Evolutionary conservation across 257 asterid species (phyloP), one percentile per base, ranked within the genome.

Genomic region (Nicotiana benthamiana): DNA sequence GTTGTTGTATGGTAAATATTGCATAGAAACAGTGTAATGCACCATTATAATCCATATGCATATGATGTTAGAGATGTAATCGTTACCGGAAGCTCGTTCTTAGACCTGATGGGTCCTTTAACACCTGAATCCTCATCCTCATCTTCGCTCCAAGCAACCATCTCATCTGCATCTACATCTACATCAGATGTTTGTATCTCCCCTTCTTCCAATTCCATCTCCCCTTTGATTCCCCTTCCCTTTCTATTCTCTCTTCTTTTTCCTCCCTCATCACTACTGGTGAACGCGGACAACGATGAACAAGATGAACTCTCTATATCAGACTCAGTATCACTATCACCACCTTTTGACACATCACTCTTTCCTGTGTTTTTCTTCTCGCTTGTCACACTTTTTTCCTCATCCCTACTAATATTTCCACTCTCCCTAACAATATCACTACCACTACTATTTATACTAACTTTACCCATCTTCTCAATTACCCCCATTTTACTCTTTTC

Each of bases 101-200:
- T 91, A 17, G 97, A 94, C 84, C 36, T 86, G 84, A 89, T 86
- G 4, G 97, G 97, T 13, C 90, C 97, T n/a, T 22, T 11, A 63
- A 32, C 70, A 56, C 80, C 87, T 70, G 59, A 80, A 40, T 53
- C 87, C 48, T 40, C 46, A 10, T 46, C 90, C 1, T 74, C 87
- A n/a, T 88, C 91, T 34, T 91, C 97, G 83, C 91, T 88, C 97
- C 97, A 92, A 43, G 86, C 89, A 81, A 89, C 86, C 91, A 90
- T 88, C 86, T 88, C 92, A 54, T 91, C 93, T 1, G 67, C 83
- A 59, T 87, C 96, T 40, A 8, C 46, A 40, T 40, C 46, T 7
- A 40, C 46, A 40, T 40, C 46, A 75, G 93, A 85, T 61, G 70
- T 63, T 86, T 84, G 30, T 63, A 92, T 95, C 84, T 92, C 98